A percentile compares a stretch with the other conserved stretches of the same genome.
Conservation (phyloP, 768 basidiomycete genomes). For the Russula emetica region DNA sequence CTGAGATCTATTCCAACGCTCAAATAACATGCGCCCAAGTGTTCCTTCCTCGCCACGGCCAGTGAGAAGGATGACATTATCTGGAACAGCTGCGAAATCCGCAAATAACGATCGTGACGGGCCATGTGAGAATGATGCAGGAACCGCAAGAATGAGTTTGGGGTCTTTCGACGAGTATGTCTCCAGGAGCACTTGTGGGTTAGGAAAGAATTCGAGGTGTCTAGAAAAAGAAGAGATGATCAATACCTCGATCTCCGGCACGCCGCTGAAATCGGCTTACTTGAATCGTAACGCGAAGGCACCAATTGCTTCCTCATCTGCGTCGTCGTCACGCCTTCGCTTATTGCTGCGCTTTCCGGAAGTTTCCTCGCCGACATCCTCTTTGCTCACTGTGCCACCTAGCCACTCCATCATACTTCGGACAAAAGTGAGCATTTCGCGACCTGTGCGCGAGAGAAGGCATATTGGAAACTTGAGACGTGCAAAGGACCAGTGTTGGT, state of each 20-base stretch:
- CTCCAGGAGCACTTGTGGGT: constrained; percentile 72
- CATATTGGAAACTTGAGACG: constrained; percentile 84
- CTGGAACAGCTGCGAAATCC: constrained; percentile 76
- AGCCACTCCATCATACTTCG: constrained; percentile 99
- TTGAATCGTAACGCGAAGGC: constrained; percentile 85
- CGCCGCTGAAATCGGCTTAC: constrained; percentile 43
- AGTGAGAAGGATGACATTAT: constrained; percentile 87
- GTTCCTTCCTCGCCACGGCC: constrained; percentile 75
- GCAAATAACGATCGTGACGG: constrained; percentile 83
- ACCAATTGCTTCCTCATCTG: constrained; percentile 78
- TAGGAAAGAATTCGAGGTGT: constrained; percentile 88
- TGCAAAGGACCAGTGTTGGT: constrained; percentile 95
- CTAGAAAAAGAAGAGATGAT: constrained; percentile 39
- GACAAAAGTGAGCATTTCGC: constrained; percentile 91
- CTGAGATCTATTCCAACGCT: constrained; percentile 83
- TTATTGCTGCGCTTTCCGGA: constrained; percentile 46
- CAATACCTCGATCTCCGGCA: not conserved
- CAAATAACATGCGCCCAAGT: constrained; percentile 71
- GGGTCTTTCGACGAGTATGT: constrained; percentile 84
- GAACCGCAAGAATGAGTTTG: constrained; percentile 90
- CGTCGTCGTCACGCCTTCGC: constrained; percentile 40
- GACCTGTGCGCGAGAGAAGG: constrained; percentile 83
- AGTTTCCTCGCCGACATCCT: constrained; percentile 81
- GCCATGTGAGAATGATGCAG: constrained; percentile 88
- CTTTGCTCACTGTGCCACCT: constrained; percentile 90